phyloP scores from a whole-genome alignment of 1,284 basidiomycete species.

The Omphalotus olearius region DNA sequence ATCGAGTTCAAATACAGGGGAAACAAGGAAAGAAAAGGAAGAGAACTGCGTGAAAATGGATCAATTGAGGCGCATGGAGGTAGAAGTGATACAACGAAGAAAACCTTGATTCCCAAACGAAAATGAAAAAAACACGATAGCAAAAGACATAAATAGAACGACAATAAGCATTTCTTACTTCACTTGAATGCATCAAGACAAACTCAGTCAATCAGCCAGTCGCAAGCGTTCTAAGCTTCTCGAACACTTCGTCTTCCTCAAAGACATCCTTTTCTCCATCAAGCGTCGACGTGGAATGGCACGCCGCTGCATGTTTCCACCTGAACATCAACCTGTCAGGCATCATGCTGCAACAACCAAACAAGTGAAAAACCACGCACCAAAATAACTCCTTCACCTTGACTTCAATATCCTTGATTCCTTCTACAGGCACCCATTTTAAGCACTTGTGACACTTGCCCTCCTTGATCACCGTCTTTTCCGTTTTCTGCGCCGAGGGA shows the following conservation, averaged over 20 bases:
- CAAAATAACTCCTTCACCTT: conserved; percentile 78
- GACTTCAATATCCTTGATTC: conserved; percentile 62
- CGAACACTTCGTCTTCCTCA: conserved; percentile 32
- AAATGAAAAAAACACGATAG: too few species aligned
- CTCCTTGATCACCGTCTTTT: conserved; percentile 55
- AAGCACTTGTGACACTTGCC: conserved; percentile 74
- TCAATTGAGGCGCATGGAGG: too few species aligned
- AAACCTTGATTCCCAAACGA: too few species aligned
- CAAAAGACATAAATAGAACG: too few species aligned
- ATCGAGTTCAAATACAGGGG: too few species aligned
- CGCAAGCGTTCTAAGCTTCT: conserved; percentile 2
- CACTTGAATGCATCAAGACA: too few species aligned
- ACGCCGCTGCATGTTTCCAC: conserved; percentile 79
- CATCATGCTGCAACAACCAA: conserved; percentile 1
- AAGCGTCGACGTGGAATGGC: conserved; percentile 56
- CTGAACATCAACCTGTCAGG: conserved; percentile 28
- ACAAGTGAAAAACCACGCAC: conserved; percentile 31
- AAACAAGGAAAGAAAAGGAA: too few species aligned
- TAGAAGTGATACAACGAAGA: too few species aligned
- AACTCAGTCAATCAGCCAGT: too few species aligned
- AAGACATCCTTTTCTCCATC: conserved; percentile 52
- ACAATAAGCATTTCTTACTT: too few species aligned
- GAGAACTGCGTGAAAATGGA: too few species aligned
- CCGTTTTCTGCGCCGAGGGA: conserved; percentile 46
- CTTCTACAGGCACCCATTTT: conserved; percentile 68